phyloP scores from a whole-genome alignment of 2,329 filamentous ascomycete species.

The Phyllosticta ampelicida region DNA sequence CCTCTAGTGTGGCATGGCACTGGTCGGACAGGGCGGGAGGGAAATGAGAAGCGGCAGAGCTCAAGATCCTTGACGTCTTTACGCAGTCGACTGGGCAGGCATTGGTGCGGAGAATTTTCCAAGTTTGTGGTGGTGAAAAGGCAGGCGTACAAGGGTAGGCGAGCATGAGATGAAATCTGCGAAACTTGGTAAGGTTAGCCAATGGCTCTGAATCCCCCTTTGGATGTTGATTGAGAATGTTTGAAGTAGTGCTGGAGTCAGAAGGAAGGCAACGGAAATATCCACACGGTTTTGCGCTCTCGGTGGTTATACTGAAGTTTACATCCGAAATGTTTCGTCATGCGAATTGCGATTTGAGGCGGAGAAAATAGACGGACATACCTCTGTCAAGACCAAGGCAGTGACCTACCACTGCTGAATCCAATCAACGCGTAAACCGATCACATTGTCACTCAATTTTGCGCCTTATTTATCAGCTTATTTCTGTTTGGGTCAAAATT shows the following conservation, averaged over 20 bases:
- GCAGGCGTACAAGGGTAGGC: not conserved
- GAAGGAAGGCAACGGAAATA: constrained; percentile 99
- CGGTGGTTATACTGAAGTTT: constrained; percentile 69
- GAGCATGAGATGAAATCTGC: not conserved
- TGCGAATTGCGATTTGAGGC: constrained; percentile 17
- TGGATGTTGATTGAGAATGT: not conserved
- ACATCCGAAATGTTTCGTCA: constrained; percentile 99
- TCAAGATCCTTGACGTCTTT: too few relatives aligned
- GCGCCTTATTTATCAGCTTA: not conserved
- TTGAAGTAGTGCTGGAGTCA: constrained; percentile 42
- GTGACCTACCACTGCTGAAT: not conserved
- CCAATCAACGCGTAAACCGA: not conserved
- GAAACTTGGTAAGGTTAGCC: not conserved
- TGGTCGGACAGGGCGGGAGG: too few relatives aligned
- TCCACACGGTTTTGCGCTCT: constrained; percentile 96
- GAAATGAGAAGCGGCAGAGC: too few relatives aligned
- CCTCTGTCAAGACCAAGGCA: not conserved
- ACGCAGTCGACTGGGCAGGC: not conserved
- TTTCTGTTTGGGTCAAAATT: not conserved
- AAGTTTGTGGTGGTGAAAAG: not conserved
- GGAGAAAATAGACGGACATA: constrained; percentile 3
- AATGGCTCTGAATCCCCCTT: not conserved
- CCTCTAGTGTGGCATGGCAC: too few relatives aligned
- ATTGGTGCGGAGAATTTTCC: not conserved
- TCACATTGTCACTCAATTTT: not conserved